These are phyloP conservation scores for Puccinia polysora DNA, from an alignment of 1,284 basidiomycete genomes.

Conservation along the genomic window DNA sequence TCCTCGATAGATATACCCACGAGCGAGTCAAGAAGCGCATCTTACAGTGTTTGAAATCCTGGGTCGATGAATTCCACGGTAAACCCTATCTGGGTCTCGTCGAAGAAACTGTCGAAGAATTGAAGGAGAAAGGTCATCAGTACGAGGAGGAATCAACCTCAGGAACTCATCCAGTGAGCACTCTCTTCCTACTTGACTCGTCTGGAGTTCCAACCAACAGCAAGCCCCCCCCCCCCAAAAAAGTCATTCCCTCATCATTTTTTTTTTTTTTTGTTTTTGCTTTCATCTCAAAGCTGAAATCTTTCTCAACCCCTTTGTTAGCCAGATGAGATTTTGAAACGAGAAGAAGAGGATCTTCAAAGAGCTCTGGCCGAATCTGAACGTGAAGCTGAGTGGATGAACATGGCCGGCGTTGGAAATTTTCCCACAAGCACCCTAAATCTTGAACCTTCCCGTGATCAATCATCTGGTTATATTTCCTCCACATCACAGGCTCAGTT, in stretches of 20 bases:
- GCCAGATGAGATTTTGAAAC: slow-evolving; percentile 71
- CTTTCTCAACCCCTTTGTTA: slow-evolving; percentile 62
- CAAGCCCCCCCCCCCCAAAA: background rate
- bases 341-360: slow-evolving; percentile 87
- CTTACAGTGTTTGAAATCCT: slow-evolving; percentile 69
- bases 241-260: slow-evolving; percentile 54
- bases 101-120: slow-evolving; percentile 76
- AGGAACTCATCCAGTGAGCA: slow-evolving; percentile 1
- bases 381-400: slow-evolving; percentile 58
- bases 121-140: slow-evolving; percentile 68
- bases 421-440: slow-evolving; percentile 27
- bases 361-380: slow-evolving; percentile 82
- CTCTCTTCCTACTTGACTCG: background rate
- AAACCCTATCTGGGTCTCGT: slow-evolving; percentile 71
- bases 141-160: slow-evolving; percentile 27
- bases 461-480: slow-evolving; percentile 42
- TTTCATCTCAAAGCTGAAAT: slow-evolving; percentile 56
- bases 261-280: background rate
- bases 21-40: slow-evolving; percentile 77
- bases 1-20: slow-evolving; percentile 83
- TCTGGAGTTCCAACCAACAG: background rate
- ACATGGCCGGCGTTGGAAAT: slow-evolving; percentile 48
- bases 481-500: slow-evolving; percentile 42
- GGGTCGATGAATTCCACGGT: slow-evolving; percentile 76
- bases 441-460: slow-evolving; percentile 2